Conservation (phyloP, 805 yeast genomes). For the Komagataella ulmi region DNA sequence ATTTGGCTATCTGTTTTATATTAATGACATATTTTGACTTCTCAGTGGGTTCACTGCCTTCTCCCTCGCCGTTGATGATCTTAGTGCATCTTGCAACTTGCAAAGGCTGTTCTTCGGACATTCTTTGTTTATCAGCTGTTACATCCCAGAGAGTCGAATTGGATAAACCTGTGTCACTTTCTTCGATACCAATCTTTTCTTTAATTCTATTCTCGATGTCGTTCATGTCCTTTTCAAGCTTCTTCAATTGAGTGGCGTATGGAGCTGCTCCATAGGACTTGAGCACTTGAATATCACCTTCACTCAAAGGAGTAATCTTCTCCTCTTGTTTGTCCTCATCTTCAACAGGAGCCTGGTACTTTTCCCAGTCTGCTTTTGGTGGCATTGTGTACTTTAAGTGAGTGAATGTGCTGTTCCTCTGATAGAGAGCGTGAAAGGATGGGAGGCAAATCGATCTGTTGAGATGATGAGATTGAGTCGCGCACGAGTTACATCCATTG, state of each 20-base stretch:
- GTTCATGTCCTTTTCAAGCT: slow-evolving; percentile 77
- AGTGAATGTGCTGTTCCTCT: slow-evolving; percentile 1
- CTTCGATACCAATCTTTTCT: slow-evolving; percentile 89
- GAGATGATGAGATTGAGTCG: slow-evolving; percentile 1
- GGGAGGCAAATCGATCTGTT: slow-evolving; percentile 6
- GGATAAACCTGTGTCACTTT: slow-evolving; percentile 95
- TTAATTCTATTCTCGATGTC: slow-evolving; percentile 78
- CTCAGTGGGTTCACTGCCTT: slow-evolving; percentile 23
- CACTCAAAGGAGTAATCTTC: slow-evolving; percentile 76
- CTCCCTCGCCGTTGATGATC: slow-evolving; percentile 55
- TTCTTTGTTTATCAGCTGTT: slow-evolving; percentile 86
- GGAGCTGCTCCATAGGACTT: slow-evolving; percentile 98
- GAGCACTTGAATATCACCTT: slow-evolving; percentile 94
- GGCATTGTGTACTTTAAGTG: slow-evolving; percentile 41
- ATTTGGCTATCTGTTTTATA: slow-evolving; percentile 95
- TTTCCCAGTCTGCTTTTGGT: slow-evolving; percentile 98
- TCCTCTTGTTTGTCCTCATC: slow-evolving; percentile 46
- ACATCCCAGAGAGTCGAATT: slow-evolving; percentile 97
- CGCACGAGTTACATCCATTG: background rate
- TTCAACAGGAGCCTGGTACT: slow-evolving; percentile 80
- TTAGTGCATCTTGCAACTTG: slow-evolving; percentile 99
- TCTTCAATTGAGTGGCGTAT: slow-evolving; percentile 69
- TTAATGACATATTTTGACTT: slow-evolving; percentile 90
- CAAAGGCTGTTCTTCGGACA: slow-evolving; percentile 87
- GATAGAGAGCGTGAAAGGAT: slow-evolving; percentile 7